These are phyloP conservation scores for Saturnispora sekii DNA, from an alignment of 805 yeast species.

Conservation along the genomic window DNA sequence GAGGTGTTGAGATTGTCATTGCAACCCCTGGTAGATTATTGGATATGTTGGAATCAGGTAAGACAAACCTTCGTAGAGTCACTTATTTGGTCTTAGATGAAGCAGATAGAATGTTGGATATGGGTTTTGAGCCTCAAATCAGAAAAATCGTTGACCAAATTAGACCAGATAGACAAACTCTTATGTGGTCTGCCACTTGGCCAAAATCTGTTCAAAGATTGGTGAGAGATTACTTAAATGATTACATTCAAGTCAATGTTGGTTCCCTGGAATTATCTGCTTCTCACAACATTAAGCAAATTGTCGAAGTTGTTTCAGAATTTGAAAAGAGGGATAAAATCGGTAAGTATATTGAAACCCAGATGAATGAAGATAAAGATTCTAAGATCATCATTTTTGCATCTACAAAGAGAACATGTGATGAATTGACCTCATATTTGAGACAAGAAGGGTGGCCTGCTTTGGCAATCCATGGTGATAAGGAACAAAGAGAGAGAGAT, in stretches of 20 bases:
- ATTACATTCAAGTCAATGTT: conserved; percentile 92
- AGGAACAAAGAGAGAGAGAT: conserved; percentile 95
- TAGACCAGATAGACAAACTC: conserved; percentile 98
- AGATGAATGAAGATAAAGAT: conserved; percentile 60
- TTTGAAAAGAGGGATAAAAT: conserved; percentile 92
- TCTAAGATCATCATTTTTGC: conserved; percentile 76
- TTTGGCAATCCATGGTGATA: conserved; percentile 97
- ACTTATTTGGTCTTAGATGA: conserved; percentile 96
- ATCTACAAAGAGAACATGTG: conserved; percentile 97
- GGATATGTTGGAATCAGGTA: conserved; percentile 92
- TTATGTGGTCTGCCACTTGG: conserved; percentile 99
- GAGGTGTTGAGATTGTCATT: conserved; percentile 93
- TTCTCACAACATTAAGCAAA: conserved; percentile 89
- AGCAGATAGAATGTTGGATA: conserved; percentile 99
- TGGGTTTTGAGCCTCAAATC: conserved; percentile 99
- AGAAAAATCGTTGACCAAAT: conserved; percentile 93
- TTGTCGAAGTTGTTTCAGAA: conserved; percentile 83
- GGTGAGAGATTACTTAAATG: conserved; percentile 83
- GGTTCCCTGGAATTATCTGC: conserved; percentile 96
- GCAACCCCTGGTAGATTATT: conserved; percentile 99
- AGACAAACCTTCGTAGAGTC: conserved; percentile 91
- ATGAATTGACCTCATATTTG: conserved; percentile 81
- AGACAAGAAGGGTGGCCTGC: conserved; percentile 99
- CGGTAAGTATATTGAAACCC: conserved; percentile 70
- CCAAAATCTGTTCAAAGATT: conserved; percentile 94